These are phyloP conservation scores for Pugionium dolabratum DNA, from an alignment of 345 rosid species.

Conservation along the genomic window DNA sequence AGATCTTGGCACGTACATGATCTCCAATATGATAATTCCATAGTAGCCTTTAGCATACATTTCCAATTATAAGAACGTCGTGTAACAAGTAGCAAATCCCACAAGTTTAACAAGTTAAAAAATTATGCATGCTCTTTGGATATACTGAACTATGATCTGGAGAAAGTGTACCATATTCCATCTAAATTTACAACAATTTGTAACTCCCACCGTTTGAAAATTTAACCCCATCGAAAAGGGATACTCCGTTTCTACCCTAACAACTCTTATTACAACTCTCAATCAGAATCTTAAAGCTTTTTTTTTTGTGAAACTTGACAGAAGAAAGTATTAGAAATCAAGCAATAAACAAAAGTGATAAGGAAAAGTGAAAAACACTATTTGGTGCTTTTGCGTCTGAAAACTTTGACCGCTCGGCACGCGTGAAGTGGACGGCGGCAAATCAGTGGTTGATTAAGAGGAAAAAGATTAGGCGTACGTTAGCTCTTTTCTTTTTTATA, in stretches of 20 bases:
- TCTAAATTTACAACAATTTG: not conserved
- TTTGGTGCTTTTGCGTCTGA: constrained; percentile 44
- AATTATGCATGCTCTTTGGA: not conserved
- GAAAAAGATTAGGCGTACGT: constrained; percentile 29
- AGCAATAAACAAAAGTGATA: not conserved
- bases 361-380: constrained; percentile 32
- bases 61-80: not conserved
- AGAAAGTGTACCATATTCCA: not conserved
- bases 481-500: constrained; percentile 1
- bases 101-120: not conserved
- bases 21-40: not conserved
- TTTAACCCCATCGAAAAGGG: not conserved
- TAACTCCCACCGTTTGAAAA: not conserved
- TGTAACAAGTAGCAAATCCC: constrained; percentile 7
- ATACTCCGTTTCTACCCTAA: not conserved
- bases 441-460: constrained; percentile 36
- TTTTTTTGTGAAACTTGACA: not conserved
- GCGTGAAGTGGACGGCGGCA: constrained; percentile 77
- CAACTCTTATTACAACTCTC: not conserved
- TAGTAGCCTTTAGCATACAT: not conserved
- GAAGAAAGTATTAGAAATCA: not conserved
- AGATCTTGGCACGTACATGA: not conserved
- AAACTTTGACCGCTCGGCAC: constrained; percentile 52
- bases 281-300: not conserved
- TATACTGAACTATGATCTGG: too few species aligned